Evolutionary conservation across 345 rosid genomes (phyloP), one percentile per base, ranked within the genome.

Genomic region (Dovyalis caffra): DNA sequence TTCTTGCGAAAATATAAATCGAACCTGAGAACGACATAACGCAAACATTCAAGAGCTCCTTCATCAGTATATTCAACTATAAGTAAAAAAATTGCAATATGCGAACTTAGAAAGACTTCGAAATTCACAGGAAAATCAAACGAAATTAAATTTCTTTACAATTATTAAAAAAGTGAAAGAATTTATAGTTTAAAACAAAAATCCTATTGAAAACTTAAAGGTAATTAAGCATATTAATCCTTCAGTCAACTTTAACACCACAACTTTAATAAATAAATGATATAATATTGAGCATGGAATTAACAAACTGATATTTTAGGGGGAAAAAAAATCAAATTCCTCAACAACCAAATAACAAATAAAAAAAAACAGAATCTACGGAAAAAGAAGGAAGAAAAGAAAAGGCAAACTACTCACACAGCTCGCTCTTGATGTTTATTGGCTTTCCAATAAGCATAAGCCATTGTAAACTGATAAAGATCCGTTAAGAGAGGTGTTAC

Each of bases 401-500:
- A 3, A n/a, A n/a, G 3, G 61, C 61, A 23, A 56, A 56, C 11
- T 25, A 72, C 87, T 82, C 79, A 95, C 99, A 93, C 98, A 45
- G 98, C 87, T 51, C 91, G 89, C 26, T 93, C 98, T 70, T 79
- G 56, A 72, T 93, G 95, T 83, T 95, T 95, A 68, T 88, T 86
- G 72, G 97, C 99, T 84, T 91, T 95, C 99, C 99, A 93, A 79
- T 91, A 93, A 82, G 99, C 97, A 66, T 91, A 95, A 53, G 98
- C 92, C 98, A 95, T 93, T 73, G 98, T 89, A 85, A 93, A 95
- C 91, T 95, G 98, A 79, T 93, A 95, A 61, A 90, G 98, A 88
- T 95, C 99, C 62, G 93, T 95, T 68, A 93, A 82, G 11, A 95
- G 88, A n/a, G 99, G 98, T 9, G 99, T 93, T 0, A 89, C 97